These are phyloP conservation scores for Setomelanomma holmii DNA, from an alignment of 2,329 filamentous ascomycete genomes.

Conservation along the genomic window DNA sequence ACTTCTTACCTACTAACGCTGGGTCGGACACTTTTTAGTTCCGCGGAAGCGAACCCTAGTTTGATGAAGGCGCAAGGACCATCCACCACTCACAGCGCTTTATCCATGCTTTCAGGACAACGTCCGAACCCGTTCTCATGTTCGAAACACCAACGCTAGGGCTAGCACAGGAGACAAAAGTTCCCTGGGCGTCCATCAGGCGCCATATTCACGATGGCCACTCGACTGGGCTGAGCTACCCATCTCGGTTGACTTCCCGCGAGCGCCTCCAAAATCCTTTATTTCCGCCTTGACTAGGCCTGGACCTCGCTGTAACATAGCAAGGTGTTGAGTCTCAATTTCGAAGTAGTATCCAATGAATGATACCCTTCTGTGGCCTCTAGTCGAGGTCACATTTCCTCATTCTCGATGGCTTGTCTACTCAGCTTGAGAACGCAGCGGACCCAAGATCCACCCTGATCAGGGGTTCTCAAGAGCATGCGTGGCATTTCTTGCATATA, in stretches of 20 bases:
- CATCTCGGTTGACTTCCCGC: conserved; percentile 35
- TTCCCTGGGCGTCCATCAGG: conserved; percentile 28
- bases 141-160: conserved; percentile 14
- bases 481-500: conserved; percentile 15
- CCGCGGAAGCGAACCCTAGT: conserved; percentile 10
- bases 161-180: conserved; percentile 14
- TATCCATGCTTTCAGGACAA: conserved; percentile 2
- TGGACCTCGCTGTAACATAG: conserved; percentile 24
- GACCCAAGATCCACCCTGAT: conserved; percentile 6
- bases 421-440: conserved; percentile 7
- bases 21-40: not conserved
- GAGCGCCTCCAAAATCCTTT: conserved; percentile 10
- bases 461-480: conserved; percentile 8
- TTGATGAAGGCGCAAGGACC: conserved; percentile 9
- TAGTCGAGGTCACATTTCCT: conserved; percentile 20
- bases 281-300: conserved; percentile 9
- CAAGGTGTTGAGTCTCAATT: conserved; percentile 27
- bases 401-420: conserved; percentile 4
- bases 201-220: conserved; percentile 27
- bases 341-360: conserved; percentile 22
- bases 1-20: not conserved
- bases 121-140: conserved; percentile 6
- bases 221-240: conserved; percentile 27
- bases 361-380: not conserved
- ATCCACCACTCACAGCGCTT: conserved; percentile 15